Evolutionary conservation across 2,329 filamentous ascomycete species (phyloP).

Genomic region (Myriosclerotinia scirpicola): DNA sequence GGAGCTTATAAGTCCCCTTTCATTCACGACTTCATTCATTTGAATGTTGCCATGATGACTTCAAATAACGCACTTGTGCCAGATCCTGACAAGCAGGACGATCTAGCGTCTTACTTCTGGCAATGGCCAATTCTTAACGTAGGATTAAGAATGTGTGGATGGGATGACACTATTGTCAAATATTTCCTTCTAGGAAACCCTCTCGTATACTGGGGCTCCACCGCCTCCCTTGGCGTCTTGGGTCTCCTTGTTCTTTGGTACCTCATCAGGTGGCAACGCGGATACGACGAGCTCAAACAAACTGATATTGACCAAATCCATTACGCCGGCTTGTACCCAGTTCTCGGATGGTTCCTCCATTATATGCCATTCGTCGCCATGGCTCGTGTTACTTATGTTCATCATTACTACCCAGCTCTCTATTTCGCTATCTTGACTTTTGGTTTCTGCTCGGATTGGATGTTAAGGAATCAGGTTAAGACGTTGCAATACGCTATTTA

Average conservation of each 20-base stretch:
- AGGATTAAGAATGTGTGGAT: conserved; percentile 96
- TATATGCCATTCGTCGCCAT: conserved; percentile 95
- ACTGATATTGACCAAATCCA: conserved; percentile 90
- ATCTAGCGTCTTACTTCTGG: conserved; percentile 95
- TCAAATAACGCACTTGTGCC: conserved; percentile 98
- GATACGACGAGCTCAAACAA: conserved; percentile 78
- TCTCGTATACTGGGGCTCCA: conserved; percentile 92
- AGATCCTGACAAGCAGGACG: conserved; percentile 98
- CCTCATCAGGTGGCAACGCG: conserved; percentile 90
- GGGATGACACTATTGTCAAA: conserved; percentile 93
- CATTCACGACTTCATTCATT: conserved; percentile 93
- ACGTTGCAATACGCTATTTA: conserved; percentile 69
- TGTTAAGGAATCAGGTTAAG: conserved; percentile 65
- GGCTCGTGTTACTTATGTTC: conserved; percentile 98
- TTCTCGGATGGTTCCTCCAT: conserved; percentile 93
- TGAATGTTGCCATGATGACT: conserved; percentile 99
- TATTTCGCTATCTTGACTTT: conserved; percentile 93
- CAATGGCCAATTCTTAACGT: conserved; percentile 97
- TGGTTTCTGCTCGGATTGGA: conserved; percentile 87
- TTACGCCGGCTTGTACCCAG: conserved; percentile 87
- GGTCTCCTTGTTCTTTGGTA: conserved; percentile 78
- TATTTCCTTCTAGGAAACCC: conserved; percentile 99
- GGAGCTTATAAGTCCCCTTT: conserved; percentile 96
- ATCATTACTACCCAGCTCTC: conserved; percentile 97
- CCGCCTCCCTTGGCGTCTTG: conserved; percentile 72